Percentiles rank a stretch among this genome's conserved stretches.
Evolutionary conservation across 495 filamentous ascomycete species (phyloP).

Genomic region (Neurospora sp.): DNA sequence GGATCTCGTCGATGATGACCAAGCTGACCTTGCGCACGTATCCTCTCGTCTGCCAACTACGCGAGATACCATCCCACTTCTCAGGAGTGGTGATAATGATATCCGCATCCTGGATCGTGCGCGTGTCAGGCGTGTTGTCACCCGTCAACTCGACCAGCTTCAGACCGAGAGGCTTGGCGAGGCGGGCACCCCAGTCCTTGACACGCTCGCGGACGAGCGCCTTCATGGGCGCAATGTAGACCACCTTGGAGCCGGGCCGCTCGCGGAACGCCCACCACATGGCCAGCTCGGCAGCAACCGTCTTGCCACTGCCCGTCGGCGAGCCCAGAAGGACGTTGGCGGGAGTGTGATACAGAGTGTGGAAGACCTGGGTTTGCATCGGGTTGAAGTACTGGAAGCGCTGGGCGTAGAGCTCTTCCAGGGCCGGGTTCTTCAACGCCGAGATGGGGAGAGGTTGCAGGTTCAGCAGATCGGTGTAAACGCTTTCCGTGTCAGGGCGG

Average conservation of each 20-base stretch:
- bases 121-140: conserved; percentile 94
- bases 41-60: conserved; percentile 93
- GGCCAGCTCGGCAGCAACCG: conserved; percentile 88
- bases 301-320: conserved; percentile 95
- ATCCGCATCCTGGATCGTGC: conserved; percentile 88
- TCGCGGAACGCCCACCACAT: conserved; percentile 99
- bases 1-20: conserved; percentile 98
- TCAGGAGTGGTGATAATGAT: conserved; percentile 98
- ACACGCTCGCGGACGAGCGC: conserved; percentile 94
- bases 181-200: conserved; percentile 80
- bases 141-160: conserved; percentile 94
- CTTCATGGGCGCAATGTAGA: conserved; percentile 99
- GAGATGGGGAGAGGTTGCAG: conserved; percentile 83
- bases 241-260: conserved; percentile 90
- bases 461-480: conserved; percentile 89
- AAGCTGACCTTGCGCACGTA: conserved; percentile 93
- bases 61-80: conserved; percentile 99
- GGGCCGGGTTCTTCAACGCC: conserved; percentile 74
- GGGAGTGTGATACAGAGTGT: conserved; percentile 81
- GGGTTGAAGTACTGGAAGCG: conserved; percentile 96
- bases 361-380: conserved; percentile 98
- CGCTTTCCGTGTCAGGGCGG: conserved; percentile 90
- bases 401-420: conserved; percentile 81
- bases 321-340: conserved; percentile 94
- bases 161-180: conserved; percentile 76